Percentiles rank a stretch among this genome's conserved stretches.
Evolutionary conservation across 2,329 filamentous ascomycete species (phyloP).

Genomic region (Spiromastix sp.): DNA sequence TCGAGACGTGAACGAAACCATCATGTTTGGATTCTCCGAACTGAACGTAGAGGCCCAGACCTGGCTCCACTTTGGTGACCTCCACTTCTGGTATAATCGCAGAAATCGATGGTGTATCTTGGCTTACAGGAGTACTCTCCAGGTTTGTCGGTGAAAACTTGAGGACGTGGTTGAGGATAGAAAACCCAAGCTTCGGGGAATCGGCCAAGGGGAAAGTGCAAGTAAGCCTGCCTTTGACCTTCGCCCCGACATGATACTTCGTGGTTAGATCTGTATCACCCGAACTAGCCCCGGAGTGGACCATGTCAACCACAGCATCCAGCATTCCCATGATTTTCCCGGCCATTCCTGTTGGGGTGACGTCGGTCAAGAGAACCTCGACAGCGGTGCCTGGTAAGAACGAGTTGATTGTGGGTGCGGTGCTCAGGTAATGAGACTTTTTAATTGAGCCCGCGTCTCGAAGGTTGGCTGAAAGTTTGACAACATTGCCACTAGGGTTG

Average conservation of each 20-base stretch:
- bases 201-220: conserved; percentile 76
- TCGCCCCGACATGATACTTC: conserved; percentile 73
- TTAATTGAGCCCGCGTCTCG: conserved; percentile 58
- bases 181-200: conserved; percentile 75
- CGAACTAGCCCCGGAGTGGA: conserved; percentile 73
- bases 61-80: conserved; percentile 67
- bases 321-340: conserved; percentile 90
- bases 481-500: conserved; percentile 66
- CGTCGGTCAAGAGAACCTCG: conserved; percentile 71
- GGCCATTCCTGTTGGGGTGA: conserved; percentile 61
- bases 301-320: conserved; percentile 78
- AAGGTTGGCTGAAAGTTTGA: conserved; percentile 71
- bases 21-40: conserved; percentile 52
- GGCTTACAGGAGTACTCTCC: conserved; percentile 25
- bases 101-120: conserved; percentile 45
- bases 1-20: conserved; percentile 93
- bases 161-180: conserved; percentile 73
- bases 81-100: conserved; percentile 67
- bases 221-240: conserved; percentile 75
- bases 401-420: conserved; percentile 77
- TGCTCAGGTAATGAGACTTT: conserved; percentile 55
- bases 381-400: conserved; percentile 89
- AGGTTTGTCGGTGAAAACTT: conserved; percentile 40
- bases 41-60: conserved; percentile 71
- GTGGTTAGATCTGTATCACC: conserved; percentile 60